Evolutionary conservation across 345 rosid species (phyloP).

Genomic region (Aegle marmelos): DNA sequence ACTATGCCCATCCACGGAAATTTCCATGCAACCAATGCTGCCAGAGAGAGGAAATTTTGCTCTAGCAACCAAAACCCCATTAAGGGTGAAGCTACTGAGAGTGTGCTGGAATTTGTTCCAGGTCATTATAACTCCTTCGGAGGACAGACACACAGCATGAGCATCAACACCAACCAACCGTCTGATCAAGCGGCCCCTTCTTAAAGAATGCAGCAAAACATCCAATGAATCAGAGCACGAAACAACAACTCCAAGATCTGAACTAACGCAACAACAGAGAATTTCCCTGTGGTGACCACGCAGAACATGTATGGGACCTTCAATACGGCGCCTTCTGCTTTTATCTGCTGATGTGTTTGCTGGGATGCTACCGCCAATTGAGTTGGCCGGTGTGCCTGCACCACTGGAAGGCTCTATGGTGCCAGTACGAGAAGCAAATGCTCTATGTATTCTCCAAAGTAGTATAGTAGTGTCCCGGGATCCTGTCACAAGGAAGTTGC

Average conservation of each 20-base stretch:
- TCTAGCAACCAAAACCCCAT: conserved; percentile 61
- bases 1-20: conserved; percentile 71
- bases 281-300: conserved; percentile 81
- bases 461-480: conserved; percentile 80
- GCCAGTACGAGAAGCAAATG: conserved; percentile 48
- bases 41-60: conserved; percentile 66
- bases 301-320: conserved; percentile 93
- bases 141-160: conserved; percentile 74
- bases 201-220: conserved; percentile 74
- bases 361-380: conserved; percentile 39
- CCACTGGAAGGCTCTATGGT: conserved; percentile 49
- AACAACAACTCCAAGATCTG: conserved; percentile 81
- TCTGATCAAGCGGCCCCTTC: conserved; percentile 85
- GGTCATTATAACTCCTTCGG: conserved; percentile 74
- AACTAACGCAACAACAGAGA: conserved; percentile 75
- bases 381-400: conserved; percentile 35
- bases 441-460: conserved; percentile 86
- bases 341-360: conserved; percentile 56
- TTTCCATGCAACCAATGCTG: conserved; percentile 75
- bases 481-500: conserved; percentile 86
- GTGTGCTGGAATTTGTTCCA: conserved; percentile 64
- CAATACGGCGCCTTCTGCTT: conserved; percentile 57
- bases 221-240: conserved; percentile 74
- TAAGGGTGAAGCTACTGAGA: conserved; percentile 71
- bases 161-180: conserved; percentile 77